phyloP scores from a whole-genome alignment of 148 eudicot species.

The Rhododendron henanense region DNA sequence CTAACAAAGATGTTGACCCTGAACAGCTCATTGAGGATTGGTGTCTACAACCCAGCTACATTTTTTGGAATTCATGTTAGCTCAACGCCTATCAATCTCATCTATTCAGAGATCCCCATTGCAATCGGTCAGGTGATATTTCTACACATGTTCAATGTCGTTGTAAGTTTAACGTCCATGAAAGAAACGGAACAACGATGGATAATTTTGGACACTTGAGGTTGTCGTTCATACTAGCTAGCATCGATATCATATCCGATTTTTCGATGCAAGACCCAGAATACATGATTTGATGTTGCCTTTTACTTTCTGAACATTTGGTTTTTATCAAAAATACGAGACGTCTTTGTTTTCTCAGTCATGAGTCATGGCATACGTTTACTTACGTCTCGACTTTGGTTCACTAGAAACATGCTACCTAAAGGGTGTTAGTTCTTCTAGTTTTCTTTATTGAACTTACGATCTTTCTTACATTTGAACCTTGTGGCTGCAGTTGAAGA shows the following conservation, averaged over 20 bases:
- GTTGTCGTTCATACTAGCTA: not conserved
- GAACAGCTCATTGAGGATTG: conserved; percentile 58
- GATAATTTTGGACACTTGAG: not conserved
- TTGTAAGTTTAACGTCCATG: not conserved
- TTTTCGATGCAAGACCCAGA: not conserved
- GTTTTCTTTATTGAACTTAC: too few relatives aligned
- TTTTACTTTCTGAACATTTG: not conserved
- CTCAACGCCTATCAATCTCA: conserved; percentile 65
- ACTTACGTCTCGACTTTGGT: not conserved
- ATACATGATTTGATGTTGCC: not conserved
- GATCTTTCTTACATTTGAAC: not conserved
- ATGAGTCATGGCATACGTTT: not conserved
- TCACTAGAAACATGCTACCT: not conserved
- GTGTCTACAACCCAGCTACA: conserved; percentile 82
- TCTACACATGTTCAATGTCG: not conserved
- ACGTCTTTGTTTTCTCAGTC: not conserved
- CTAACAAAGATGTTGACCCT: conserved; percentile 66
- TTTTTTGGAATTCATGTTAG: conserved; percentile 82
- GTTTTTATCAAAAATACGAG: too few relatives aligned
- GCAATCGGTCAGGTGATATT: conserved; percentile 81
- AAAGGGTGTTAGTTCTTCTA: not conserved
- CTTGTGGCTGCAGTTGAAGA: conserved; percentile 44
- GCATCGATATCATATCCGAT: not conserved
- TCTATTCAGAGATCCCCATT: conserved; percentile 63
- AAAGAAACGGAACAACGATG: not conserved